These are phyloP conservation scores for Pleurotus tuber-regium DNA, from an alignment of 768 basidiomycete species.

Conservation along the genomic window DNA sequence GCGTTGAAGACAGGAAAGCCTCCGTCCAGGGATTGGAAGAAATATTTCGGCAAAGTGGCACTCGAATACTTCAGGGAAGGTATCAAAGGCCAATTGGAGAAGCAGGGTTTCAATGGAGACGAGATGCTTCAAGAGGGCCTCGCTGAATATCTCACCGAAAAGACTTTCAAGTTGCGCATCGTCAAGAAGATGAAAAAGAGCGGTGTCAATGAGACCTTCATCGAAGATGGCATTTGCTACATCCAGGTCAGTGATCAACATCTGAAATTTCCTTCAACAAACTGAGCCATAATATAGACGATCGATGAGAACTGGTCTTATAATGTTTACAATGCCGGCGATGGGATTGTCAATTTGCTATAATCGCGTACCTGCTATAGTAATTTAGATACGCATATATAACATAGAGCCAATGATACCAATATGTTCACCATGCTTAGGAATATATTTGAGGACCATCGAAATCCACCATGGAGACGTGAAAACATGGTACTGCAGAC, in stretches of 20 bases:
- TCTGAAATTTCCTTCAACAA: not conserved
- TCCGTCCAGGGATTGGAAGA: not conserved
- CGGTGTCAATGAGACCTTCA: constrained; percentile 26
- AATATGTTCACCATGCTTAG: too few relatives aligned
- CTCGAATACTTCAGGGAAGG: constrained; percentile 23
- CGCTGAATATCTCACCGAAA: constrained; percentile 29
- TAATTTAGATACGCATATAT: too few relatives aligned
- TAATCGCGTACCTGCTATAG: too few relatives aligned
- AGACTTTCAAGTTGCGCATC: constrained; percentile 37
- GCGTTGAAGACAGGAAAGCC: constrained; percentile 22
- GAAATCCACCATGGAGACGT: too few relatives aligned
- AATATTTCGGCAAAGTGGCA: not conserved
- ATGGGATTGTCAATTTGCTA: not conserved
- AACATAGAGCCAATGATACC: too few relatives aligned
- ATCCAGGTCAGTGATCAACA: constrained; percentile 27
- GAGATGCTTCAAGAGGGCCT: constrained; percentile 41
- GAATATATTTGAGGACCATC: too few relatives aligned
- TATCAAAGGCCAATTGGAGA: constrained; percentile 27
- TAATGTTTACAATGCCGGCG: not conserved
- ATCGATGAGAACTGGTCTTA: not conserved
- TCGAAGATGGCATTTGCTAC: constrained; percentile 35
- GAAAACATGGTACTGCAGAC: too few relatives aligned
- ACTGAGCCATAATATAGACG: not conserved
- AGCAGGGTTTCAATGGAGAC: constrained; percentile 35
- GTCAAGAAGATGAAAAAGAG: constrained; percentile 27